A percentile compares a stretch with the other conserved stretches of the same genome.
phyloP scores from a whole-genome alignment of 306 rosid genomes.

The Quercus aquifolioides region DNA sequence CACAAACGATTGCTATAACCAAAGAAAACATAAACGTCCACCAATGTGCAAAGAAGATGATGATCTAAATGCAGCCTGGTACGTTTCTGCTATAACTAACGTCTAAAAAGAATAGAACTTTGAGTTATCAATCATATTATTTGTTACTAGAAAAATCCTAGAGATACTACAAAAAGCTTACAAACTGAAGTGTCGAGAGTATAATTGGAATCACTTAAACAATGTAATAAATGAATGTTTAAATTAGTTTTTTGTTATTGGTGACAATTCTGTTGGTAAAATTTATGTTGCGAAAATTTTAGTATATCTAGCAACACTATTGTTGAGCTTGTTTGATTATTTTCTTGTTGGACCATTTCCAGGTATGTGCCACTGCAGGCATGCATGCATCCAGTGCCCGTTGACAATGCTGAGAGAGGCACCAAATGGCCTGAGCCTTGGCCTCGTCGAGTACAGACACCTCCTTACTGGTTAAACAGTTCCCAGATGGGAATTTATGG shows the following conservation, averaged over 20 bases:
- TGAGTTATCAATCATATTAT: too few species aligned
- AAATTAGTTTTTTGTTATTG: too few species aligned
- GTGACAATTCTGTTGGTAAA: too few species aligned
- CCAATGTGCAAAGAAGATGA: conserved; percentile 75
- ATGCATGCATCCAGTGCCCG: conserved; percentile 75
- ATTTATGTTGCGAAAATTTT: too few species aligned
- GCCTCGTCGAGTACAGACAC: conserved; percentile 61
- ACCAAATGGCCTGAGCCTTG: conserved; percentile 70
- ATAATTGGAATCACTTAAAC: too few species aligned
- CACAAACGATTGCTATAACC: conserved; percentile 68
- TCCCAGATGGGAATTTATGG: conserved; percentile 80
- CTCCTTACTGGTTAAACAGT: conserved; percentile 86
- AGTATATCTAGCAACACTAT: neutral
- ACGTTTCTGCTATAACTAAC: neutral
- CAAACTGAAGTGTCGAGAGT: too few species aligned
- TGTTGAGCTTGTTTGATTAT: neutral
- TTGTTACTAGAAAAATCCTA: too few species aligned
- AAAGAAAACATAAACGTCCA: conserved; percentile 62
- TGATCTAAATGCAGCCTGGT: conserved; percentile 96
- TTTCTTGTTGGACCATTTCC: neutral
- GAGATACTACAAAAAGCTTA: too few species aligned
- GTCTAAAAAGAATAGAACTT: too few species aligned
- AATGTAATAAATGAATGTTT: too few species aligned
- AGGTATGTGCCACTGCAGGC: conserved; percentile 90
- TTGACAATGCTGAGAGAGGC: conserved; percentile 53